Conservation (phyloP, 2,329 filamentous ascomycete genomes). For the Hymenoscyphus linearis region DNA sequence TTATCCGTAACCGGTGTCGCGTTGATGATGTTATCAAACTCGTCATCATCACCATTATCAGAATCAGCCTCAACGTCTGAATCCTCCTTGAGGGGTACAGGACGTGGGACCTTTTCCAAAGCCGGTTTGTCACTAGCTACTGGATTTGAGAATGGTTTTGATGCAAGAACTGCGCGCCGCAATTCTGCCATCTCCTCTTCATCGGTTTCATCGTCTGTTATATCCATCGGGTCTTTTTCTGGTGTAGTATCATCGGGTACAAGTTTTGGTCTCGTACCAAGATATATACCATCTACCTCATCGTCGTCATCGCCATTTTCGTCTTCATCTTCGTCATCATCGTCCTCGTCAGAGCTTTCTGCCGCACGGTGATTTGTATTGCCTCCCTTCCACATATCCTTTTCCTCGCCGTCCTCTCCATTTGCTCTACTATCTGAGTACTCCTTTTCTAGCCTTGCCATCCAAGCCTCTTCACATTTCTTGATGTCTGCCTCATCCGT, state of each 20-base stretch:
- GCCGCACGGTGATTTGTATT: constrained; percentile 69
- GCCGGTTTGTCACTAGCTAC: constrained; percentile 45
- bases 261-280: constrained; percentile 47
- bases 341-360: constrained; percentile 48
- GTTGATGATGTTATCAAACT: constrained; percentile 90
- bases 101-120: constrained; percentile 57
- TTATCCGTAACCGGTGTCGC: constrained; percentile 86
- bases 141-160: constrained; percentile 75
- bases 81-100: constrained; percentile 51
- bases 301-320: constrained; percentile 40
- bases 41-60: constrained; percentile 63
- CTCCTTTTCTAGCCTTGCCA: constrained; percentile 83
- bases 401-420: constrained; percentile 51
- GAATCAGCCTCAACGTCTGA: constrained; percentile 67
- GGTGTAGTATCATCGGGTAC: constrained; percentile 34
- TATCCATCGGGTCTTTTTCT: constrained; percentile 62
- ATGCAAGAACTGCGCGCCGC: constrained; percentile 80
- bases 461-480: constrained; percentile 78
- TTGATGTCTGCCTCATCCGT: constrained; percentile 78
- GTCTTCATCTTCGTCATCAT: constrained; percentile 41
- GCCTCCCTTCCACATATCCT: constrained; percentile 85
- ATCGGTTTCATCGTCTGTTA: constrained; percentile 76
- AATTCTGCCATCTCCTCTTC: constrained; percentile 89
- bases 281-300: constrained; percentile 53
- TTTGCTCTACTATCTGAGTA: constrained; percentile 74